Base-by-base conservation (phyloP, 495 filamentous ascomycete genomes). In the Lophiotrema nucula region DNA sequence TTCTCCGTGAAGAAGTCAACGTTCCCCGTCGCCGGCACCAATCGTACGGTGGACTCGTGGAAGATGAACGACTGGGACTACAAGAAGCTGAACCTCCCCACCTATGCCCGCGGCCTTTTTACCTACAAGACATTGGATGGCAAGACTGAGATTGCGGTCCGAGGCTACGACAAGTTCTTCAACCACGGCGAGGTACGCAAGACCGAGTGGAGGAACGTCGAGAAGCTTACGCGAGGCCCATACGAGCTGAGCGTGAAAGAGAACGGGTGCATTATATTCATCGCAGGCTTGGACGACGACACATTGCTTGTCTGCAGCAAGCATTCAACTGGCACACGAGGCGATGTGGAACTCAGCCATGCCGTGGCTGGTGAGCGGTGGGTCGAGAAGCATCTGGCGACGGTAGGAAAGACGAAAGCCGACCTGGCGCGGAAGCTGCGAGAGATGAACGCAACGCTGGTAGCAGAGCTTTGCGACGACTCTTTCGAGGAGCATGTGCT, bases 131-230 rank as follows among this genome's bases (percentile, higher is more conserved):
- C 77, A 41, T 73, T 76, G 45, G 74, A 83, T 19, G 83, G 84
- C 4, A 74, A 77, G 2, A 77, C 81, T 15, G 89, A 96, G 70
- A 97, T 98, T 52, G 85, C 79, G 2, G 81, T 84, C 28, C 82
- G 93, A 53, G 93, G 93, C 28, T 98, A 98, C 73, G 95, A 98
- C 76, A 98, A 98, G 74, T 98, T 98, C 77, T 97, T 97, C 83
- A 98, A 98, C 67, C 77, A 88, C 24, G 81, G 80, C 39, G 93
- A 98, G 71, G 85, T 90, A 2, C 67, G 74, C 12, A 78, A 83
- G 27, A 97, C 93, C 0, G 76, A 82, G 53, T 98, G 95, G 93
- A 67, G 74, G 15, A 89, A 88, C 69, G 88, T 98, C 49, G 75
- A 86, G 64, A 73, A 72, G 6, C 80, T 88, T 41, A 97, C 93